Evolutionary conservation across 768 basidiomycete genomes (phyloP).

Genomic region (Pleurotus salmoneostramineus): DNA sequence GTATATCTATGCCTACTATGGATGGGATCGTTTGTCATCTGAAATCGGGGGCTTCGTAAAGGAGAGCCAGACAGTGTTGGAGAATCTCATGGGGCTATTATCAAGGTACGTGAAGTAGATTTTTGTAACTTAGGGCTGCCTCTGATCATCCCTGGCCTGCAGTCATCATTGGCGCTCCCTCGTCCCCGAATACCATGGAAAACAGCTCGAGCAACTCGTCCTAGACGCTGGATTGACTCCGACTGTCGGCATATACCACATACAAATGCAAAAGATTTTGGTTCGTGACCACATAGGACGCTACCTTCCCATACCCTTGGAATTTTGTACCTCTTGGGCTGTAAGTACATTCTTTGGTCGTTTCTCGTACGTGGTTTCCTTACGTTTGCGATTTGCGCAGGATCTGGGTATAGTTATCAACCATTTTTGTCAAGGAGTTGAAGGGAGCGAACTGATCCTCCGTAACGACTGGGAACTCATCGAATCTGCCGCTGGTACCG

Average conservation of each 20-base stretch:
- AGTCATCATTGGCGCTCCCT: neutral
- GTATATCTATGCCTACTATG: neutral
- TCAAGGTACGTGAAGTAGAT: neutral
- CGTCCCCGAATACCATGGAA: neutral
- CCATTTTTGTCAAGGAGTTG: slow-evolving; percentile 1
- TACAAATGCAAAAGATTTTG: neutral
- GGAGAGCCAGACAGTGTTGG: neutral
- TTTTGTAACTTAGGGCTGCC: neutral
- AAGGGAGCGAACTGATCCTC: slow-evolving; percentile 1
- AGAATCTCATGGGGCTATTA: neutral
- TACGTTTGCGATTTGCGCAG: neutral
- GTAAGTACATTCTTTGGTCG: neutral
- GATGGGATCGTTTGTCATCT: neutral
- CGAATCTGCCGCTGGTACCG: neutral
- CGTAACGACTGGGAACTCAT: slow-evolving; percentile 1
- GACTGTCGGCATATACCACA: neutral
- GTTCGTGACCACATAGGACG: neutral
- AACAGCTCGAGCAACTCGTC: neutral
- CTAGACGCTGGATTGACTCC: neutral
- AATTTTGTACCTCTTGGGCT: neutral
- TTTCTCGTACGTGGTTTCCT: neutral
- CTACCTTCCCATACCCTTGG: neutral
- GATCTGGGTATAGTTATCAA: slow-evolving; percentile 9
- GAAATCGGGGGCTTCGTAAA: neutral
- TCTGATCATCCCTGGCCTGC: neutral